Conservation (phyloP, 75 land plant species). For the Selaginella moellendorffii region DNA sequence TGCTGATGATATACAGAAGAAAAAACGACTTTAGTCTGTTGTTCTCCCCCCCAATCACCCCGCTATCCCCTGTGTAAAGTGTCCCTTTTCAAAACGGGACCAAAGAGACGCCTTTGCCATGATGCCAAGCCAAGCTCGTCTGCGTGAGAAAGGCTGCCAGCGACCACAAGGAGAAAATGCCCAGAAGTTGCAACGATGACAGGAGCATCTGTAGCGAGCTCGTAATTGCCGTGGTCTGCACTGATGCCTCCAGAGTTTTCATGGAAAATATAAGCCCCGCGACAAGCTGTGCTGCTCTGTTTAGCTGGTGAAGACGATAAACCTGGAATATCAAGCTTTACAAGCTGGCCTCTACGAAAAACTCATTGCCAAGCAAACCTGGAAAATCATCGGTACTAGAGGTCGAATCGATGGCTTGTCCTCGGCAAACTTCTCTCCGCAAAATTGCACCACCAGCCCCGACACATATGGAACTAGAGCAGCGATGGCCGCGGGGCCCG, state of each 20-base stretch:
- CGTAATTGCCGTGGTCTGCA: conserved; percentile 64
- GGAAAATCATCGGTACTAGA: conserved; percentile 6
- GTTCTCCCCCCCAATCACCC: too few relatives aligned
- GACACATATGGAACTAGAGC: neutral
- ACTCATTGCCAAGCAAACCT: neutral
- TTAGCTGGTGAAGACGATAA: conserved; percentile 81
- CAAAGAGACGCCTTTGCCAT: neutral
- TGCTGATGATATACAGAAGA: too few relatives aligned
- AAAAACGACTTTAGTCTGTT: too few relatives aligned
- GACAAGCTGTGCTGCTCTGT: conserved; percentile 87
- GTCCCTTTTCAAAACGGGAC: neutral
- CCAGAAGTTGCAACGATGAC: conserved; percentile 64
- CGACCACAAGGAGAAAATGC: conserved; percentile 82
- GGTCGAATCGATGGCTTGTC: conserved; percentile 4
- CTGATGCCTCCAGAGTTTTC: conserved; percentile 53
- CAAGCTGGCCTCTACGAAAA: neutral
- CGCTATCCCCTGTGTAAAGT: too few relatives aligned
- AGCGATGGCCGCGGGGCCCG: neutral
- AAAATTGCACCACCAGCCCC: conserved; percentile 1
- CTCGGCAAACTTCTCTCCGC: neutral
- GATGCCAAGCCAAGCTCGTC: neutral
- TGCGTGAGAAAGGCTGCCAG: conserved; percentile 69
- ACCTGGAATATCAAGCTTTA: conserved; percentile 30
- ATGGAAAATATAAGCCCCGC: conserved; percentile 71
- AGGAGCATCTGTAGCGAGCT: conserved; percentile 55